phyloP scores from a whole-genome alignment of 306 rosid genomes.

The Arachis hypogaea region DNA sequence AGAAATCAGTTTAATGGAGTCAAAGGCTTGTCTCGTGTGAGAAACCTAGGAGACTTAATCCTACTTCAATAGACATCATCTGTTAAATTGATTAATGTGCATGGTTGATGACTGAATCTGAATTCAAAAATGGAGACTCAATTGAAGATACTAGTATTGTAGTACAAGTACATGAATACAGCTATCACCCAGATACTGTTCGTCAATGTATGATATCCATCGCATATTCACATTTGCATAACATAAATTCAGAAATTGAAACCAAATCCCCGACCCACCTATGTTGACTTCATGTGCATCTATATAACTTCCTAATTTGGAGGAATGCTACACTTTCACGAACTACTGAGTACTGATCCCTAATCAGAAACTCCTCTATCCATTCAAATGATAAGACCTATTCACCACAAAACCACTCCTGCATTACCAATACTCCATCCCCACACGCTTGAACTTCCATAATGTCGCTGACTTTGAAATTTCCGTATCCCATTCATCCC shows the following conservation, averaged over 20 bases:
- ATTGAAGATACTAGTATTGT: background rate
- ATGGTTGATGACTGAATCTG: background rate
- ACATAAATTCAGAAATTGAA: conserved; percentile 12
- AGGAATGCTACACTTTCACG: conserved; percentile 22
- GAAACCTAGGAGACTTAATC: too few species aligned
- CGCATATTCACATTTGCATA: background rate
- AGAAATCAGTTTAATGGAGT: too few species aligned
- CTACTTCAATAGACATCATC: background rate
- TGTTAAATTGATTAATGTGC: conserved; percentile 2
- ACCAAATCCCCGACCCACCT: background rate
- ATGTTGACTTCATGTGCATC: background rate
- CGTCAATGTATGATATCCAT: background rate
- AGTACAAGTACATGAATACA: background rate
- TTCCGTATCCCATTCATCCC: background rate
- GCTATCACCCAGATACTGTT: background rate
- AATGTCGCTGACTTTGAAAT: conserved; percentile 3
- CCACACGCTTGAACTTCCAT: conserved; percentile 12
- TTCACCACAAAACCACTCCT: too few species aligned
- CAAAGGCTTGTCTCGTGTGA: too few species aligned
- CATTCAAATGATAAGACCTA: conserved; percentile 16
- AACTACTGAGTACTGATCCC: background rate
- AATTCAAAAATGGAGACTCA: conserved; percentile 18
- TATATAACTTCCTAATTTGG: conserved; percentile 21
- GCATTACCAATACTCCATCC: background rate
- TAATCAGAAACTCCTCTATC: conserved; percentile 13